Evolutionary conservation across 768 basidiomycete species (phyloP).

Genomic region (Boletus barrowsii): DNA sequence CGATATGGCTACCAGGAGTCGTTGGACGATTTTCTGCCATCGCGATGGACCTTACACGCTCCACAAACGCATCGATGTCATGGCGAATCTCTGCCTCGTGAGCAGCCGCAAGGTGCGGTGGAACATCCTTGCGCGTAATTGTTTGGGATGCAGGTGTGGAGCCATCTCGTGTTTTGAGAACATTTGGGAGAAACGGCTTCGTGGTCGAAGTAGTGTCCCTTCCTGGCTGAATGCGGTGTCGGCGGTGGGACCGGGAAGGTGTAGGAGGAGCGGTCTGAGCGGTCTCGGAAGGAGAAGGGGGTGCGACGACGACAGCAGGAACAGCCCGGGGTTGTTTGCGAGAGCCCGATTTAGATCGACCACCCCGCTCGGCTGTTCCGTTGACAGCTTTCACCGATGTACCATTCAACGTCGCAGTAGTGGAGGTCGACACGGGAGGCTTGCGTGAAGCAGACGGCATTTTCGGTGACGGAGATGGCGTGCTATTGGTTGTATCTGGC

Average conservation of each 20-base stretch:
- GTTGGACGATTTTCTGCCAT: conserved; percentile 65
- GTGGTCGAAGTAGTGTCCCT: conserved; percentile 22
- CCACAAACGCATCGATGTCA: conserved; percentile 74
- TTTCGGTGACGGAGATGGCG: conserved; percentile 19
- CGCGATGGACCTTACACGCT: conserved; percentile 69
- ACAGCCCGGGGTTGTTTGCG: conserved; percentile 20
- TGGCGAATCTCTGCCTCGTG: conserved; percentile 49
- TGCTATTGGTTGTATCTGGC: conserved; percentile 18
- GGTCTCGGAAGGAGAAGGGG: conserved; percentile 21
- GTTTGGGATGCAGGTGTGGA: conserved; percentile 24
- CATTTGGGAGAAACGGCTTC: conserved; percentile 19
- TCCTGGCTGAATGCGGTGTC: conserved; percentile 45
- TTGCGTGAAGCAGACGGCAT: conserved; percentile 16
- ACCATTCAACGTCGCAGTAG: conserved; percentile 18
- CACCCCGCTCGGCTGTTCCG: conserved; percentile 18
- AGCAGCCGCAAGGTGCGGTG: conserved; percentile 49
- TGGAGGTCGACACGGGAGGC: conserved; percentile 9
- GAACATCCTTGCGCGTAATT: conserved; percentile 49
- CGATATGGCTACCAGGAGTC: conserved; percentile 77
- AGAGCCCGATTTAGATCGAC: conserved; percentile 21
- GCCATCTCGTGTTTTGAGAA: conserved; percentile 23
- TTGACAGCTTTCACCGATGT: conserved; percentile 24
- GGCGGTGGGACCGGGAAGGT: conserved; percentile 45
- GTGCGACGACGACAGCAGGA: conserved; percentile 21
- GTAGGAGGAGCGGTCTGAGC: conserved; percentile 27